A percentile compares a stretch with the other conserved stretches of the same genome.
These are phyloP conservation scores for Podospora fimiseda DNA, from an alignment of 495 filamentous ascomycete species.

Conservation along the genomic window DNA sequence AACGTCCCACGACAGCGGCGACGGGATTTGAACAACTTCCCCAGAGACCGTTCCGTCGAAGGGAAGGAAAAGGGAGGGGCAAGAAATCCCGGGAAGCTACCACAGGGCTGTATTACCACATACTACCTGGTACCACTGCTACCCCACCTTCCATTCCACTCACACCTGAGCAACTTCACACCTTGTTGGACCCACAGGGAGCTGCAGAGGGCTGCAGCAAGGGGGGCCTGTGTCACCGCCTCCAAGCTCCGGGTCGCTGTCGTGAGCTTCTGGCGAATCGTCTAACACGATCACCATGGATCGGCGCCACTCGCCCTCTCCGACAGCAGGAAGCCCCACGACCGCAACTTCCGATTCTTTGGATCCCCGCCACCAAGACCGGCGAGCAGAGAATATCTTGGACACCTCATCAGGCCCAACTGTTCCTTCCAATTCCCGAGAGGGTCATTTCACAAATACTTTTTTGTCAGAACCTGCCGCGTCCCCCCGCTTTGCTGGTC, in stretches of 20 bases:
- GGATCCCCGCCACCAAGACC: neutral
- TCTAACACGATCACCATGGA: constrained; percentile 1
- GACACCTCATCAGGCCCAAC: constrained; percentile 1
- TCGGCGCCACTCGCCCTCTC: neutral
- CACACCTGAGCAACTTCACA: no score
- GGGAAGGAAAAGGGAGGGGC: no score
- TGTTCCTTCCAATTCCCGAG: constrained; percentile 1
- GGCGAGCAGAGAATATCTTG: neutral
- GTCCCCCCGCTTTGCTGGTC: neutral
- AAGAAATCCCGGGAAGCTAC: no score
- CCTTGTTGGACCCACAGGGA: constrained; percentile 15
- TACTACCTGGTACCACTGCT: no score
- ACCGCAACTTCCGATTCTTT: neutral
- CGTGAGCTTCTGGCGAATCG: neutral
- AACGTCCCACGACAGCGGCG: neutral
- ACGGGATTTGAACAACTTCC: no score
- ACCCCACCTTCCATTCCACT: neutral
- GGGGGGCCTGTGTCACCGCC: constrained; percentile 21
- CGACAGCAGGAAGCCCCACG: neutral
- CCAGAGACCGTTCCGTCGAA: no score
- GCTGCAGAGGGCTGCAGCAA: constrained; percentile 22
- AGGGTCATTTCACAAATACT: neutral
- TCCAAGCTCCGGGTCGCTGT: constrained; percentile 10
- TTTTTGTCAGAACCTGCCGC: neutral
- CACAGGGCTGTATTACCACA: no score